These are phyloP conservation scores for Fusarium sp. DNA, from an alignment of 2,329 filamentous ascomycete species.

Conservation along the genomic window DNA sequence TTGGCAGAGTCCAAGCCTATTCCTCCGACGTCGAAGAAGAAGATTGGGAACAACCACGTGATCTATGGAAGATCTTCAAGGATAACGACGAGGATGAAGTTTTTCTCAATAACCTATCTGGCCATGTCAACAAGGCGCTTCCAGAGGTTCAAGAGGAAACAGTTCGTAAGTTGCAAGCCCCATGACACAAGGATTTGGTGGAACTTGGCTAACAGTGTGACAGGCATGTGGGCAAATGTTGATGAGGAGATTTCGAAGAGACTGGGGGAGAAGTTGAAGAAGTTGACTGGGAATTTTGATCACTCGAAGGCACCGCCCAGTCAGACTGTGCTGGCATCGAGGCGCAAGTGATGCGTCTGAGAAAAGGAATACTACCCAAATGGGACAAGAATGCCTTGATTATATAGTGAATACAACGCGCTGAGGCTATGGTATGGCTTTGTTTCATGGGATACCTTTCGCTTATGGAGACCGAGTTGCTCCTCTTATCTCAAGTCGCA, in stretches of 20 bases:
- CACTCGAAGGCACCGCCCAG: neutral
- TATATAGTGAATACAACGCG: no score
- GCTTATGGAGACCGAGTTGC: accelerated
- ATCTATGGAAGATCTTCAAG: neutral
- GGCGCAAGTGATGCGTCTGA: neutral
- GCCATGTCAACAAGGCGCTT: neutral
- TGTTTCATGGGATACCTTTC: accelerated
- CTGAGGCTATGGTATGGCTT: neutral
- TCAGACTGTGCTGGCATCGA: neutral
- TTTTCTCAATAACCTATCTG: slow-evolving; percentile 1
- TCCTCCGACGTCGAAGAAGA: neutral
- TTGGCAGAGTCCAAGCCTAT: neutral
- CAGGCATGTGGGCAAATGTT: neutral
- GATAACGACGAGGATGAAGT: neutral
- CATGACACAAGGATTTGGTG: accelerated
- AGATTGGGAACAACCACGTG: slow-evolving; percentile 4
- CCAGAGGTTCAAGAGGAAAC: neutral
- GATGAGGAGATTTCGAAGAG: neutral
- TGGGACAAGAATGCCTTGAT: no score
- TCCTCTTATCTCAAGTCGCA: neutral
- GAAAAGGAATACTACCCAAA: accelerated
- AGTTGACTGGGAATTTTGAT: neutral
- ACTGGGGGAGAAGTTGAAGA: neutral
- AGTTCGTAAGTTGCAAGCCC: neutral
- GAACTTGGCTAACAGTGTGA: accelerated